These are phyloP conservation scores for Epichloe bromicola DNA, from an alignment of 2,329 filamentous ascomycete genomes.

Conservation along the genomic window DNA sequence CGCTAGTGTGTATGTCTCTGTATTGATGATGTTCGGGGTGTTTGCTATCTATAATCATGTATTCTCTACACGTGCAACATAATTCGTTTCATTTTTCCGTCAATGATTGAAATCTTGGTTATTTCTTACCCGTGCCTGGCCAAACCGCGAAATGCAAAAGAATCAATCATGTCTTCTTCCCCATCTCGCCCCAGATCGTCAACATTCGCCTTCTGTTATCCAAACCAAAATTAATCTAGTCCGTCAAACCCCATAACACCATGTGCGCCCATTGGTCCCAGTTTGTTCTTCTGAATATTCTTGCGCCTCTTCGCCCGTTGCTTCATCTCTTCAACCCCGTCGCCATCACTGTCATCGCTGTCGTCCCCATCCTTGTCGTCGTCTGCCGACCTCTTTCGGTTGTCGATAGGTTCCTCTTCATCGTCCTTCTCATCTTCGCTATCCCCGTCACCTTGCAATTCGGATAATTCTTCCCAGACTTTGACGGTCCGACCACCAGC, in stretches of 20 bases:
- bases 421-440: constrained; percentile 37
- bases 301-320: constrained; percentile 33
- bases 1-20: too few relatives aligned
- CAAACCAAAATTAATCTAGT: constrained; percentile 21
- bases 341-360: constrained; percentile 19
- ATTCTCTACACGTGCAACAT: too few relatives aligned
- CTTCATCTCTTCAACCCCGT: constrained; percentile 26
- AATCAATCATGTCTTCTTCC: background rate
- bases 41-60: too few relatives aligned
- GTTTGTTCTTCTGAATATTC: constrained; percentile 26
- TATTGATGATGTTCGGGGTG: too few relatives aligned
- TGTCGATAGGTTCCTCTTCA: constrained; percentile 16
- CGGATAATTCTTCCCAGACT: constrained; percentile 77
- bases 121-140: background rate
- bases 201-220: background rate
- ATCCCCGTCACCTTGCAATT: constrained; percentile 28
- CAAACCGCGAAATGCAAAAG: background rate
- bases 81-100: too few relatives aligned
- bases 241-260: constrained; percentile 38
- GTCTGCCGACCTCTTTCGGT: constrained; percentile 18
- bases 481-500: constrained; percentile 79
- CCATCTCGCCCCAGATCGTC: background rate
- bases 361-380: constrained; percentile 26
- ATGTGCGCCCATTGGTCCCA: constrained; percentile 38
- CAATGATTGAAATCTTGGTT: background rate